phyloP scores from a whole-genome alignment of 1,284 basidiomycete species.

The Tetrapyrgos nigripes region DNA sequence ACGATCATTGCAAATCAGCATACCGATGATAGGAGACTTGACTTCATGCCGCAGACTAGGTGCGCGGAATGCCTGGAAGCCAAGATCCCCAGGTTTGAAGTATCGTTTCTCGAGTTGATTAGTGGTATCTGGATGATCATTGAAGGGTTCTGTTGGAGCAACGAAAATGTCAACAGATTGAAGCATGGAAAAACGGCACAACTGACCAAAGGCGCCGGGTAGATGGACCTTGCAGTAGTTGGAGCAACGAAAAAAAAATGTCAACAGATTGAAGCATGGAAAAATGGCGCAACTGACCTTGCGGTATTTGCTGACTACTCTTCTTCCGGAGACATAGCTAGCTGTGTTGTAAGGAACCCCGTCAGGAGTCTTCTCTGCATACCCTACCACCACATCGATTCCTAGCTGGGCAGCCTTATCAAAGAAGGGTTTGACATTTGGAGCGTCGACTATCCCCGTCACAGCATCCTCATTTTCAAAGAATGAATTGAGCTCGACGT shows the following conservation, averaged over 20 bases:
- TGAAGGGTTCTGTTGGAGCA: slow-evolving; percentile 16
- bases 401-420: slow-evolving; percentile 15
- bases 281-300: background rate
- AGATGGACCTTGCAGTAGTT: slow-evolving; percentile 13
- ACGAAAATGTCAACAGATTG: background rate
- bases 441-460: slow-evolving; percentile 5
- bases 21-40: slow-evolving; percentile 14
- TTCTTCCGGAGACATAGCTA: slow-evolving; percentile 11
- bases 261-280: background rate
- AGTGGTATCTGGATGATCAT: slow-evolving; percentile 17
- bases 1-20: slow-evolving; percentile 20
- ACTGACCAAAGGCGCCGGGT: background rate
- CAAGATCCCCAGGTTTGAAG: slow-evolving; percentile 19
- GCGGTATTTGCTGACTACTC: slow-evolving; percentile 12
- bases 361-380: slow-evolving; percentile 18
- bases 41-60: slow-evolving; percentile 9
- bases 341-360: slow-evolving; percentile 19
- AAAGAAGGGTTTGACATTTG: slow-evolving; percentile 16
- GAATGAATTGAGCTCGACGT: slow-evolving; percentile 16
- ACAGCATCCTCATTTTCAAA: slow-evolving; percentile 14
- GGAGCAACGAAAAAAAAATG: background rate
- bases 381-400: slow-evolving; percentile 17
- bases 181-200: background rate
- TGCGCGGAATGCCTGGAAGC: slow-evolving; percentile 18
- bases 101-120: slow-evolving; percentile 22